Evolutionary conservation across 495 filamentous ascomycete genomes (phyloP).

Genomic region (Hyaloscypha finlandica): DNA sequence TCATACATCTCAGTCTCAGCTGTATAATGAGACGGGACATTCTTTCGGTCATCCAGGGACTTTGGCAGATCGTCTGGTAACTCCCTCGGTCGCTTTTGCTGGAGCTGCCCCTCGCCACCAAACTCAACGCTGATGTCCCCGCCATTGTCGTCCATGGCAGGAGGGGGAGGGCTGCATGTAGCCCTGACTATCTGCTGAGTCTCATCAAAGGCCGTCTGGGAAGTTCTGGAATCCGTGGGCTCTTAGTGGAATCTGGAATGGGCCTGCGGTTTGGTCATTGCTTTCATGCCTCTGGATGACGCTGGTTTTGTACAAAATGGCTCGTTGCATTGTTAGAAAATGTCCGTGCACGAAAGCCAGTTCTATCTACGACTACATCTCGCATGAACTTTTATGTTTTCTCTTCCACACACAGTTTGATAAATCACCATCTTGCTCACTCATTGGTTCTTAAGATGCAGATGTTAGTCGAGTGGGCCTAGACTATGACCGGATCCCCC

Average conservation of each 20-base stretch:
- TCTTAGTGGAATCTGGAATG: not conserved
- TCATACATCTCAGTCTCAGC: constrained; percentile 96
- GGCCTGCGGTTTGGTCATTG: not conserved
- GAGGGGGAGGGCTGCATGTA: constrained; percentile 27
- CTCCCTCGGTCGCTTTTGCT: constrained; percentile 23
- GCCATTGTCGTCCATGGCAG: constrained; percentile 57
- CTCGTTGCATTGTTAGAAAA: constrained; percentile 1
- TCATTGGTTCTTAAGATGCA: not conserved
- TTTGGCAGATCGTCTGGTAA: constrained; percentile 88
- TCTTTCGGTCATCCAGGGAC: constrained; percentile 84
- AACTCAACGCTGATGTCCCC: constrained; percentile 45
- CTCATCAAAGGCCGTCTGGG: constrained; percentile 5
- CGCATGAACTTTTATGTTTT: not conserved
- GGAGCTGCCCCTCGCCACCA: constrained; percentile 29
- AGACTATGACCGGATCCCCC: not conserved
- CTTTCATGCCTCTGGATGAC: constrained; percentile 12
- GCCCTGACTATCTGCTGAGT: constrained; percentile 20
- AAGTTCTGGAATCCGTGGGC: not conserved
- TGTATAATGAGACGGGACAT: constrained; percentile 52
- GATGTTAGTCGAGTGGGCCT: not conserved
- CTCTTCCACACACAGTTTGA: not conserved
- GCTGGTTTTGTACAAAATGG: constrained; percentile 15
- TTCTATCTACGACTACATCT: not conserved
- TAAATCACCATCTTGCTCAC: not conserved
- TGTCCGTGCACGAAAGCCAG: constrained; percentile 5